Base-by-base conservation (phyloP, 306 rosid genomes). In the Glycine latifolia region DNA sequence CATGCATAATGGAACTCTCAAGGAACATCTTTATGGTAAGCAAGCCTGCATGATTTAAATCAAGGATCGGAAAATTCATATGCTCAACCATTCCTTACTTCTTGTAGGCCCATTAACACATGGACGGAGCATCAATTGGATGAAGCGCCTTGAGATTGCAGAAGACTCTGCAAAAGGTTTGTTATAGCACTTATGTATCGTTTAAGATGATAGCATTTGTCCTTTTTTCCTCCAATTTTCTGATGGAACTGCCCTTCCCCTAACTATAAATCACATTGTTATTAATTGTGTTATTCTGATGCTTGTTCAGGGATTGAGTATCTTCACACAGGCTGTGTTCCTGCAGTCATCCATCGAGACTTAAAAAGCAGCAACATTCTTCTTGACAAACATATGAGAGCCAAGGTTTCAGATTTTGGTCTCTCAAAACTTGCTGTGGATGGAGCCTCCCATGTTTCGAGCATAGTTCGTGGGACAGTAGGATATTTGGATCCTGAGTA, bases 401-500 rank as follows among this genome's bases (percentile, higher is more conserved):
- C 98, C 17, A 95, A 95, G 89, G 98, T 95, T 80, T 89, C 99
- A 62, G 99, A 96, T 83, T 96, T 96, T 74, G 99, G 98, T 71
- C 98, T 96, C 72, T 96, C 99, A 17, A 96, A 96, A 85, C 94
- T 96, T 73, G 94, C 96, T 4, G 97, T 93, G 26, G 99, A 96
- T 44, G 99, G 94, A 52, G 97, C 74, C 73, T 93, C 98, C 72
- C 98, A 96, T 62, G 99, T 96, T 59, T 96, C 99, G 3, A 96
- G 99, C 88, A 85, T 91, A 47, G 99, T 96, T 86, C 90, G 99
- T 52, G 99, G 99, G 60, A 96, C 99, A 39, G 94, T 96, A 4
- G 99, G 99, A 65, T 96, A 96, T 89, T 81, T 96, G 75, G 99
- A 96, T 89, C 99, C 99, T 4, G 98, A 93, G 99, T 96, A 91